phyloP scores from a whole-genome alignment of 148 eudicot genomes.

The Silene latifolia region DNA sequence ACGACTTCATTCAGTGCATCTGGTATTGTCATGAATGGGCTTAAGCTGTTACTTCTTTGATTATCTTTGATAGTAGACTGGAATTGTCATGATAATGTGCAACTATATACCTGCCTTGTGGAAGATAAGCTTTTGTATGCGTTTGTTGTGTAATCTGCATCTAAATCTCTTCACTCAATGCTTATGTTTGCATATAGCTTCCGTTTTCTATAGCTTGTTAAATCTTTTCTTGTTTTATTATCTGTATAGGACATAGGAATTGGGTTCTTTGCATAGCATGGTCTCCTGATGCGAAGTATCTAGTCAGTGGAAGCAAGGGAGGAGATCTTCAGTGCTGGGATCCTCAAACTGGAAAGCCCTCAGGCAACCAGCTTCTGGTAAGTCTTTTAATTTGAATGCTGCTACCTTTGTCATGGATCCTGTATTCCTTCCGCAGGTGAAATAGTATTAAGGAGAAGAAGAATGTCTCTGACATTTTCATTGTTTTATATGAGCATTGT shows the following conservation, averaged over 20 bases:
- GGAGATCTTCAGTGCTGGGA: conserved; percentile 96
- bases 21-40: not conserved
- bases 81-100: too few relatives aligned
- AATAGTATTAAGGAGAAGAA: too few relatives aligned
- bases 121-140: too few relatives aligned
- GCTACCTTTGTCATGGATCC: not conserved
- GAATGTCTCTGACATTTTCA: too few relatives aligned
- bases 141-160: too few relatives aligned
- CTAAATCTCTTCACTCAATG: not conserved
- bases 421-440: not conserved
- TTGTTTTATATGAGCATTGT: not conserved
- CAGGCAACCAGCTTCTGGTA: conserved; percentile 69
- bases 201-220: not conserved
- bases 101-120: too few relatives aligned
- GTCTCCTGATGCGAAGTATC: conserved; percentile 97
- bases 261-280: conserved; percentile 98
- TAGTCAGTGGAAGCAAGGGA: conserved; percentile 94
- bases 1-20: too few relatives aligned
- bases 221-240: not conserved
- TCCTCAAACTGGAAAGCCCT: conserved; percentile 75
- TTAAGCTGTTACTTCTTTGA: too few relatives aligned
- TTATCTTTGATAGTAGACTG: too few relatives aligned
- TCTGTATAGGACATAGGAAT: conserved; percentile 71
- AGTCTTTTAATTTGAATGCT: conserved; percentile 16
- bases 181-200: not conserved